These are phyloP conservation scores for Thelephora terrestris DNA, from an alignment of 1,284 basidiomycete genomes.

Conservation along the genomic window DNA sequence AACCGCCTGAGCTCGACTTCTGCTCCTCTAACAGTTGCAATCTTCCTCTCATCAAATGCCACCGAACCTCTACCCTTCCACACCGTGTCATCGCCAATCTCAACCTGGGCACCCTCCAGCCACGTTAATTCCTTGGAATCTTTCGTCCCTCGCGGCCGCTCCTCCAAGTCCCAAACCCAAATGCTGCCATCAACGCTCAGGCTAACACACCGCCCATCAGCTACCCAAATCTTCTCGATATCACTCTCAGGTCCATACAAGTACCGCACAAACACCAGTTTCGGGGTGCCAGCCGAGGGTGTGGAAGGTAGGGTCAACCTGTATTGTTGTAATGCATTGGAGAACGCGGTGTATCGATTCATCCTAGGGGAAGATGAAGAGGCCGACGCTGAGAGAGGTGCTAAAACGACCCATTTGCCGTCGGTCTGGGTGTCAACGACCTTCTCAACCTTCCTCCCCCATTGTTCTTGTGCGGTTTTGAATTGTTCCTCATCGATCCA, in stretches of 20 bases:
- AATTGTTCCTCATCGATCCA: constrained; percentile 62
- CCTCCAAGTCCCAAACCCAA: constrained; percentile 78
- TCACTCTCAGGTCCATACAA: constrained; percentile 58
- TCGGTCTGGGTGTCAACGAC: constrained; percentile 68
- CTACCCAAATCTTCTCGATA: constrained; percentile 55
- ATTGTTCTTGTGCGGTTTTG: constrained; percentile 56
- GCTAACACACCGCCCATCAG: constrained; percentile 73
- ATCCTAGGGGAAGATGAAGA: constrained; percentile 16
- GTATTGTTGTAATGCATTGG: constrained; percentile 58
- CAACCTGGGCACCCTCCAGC: constrained; percentile 6
- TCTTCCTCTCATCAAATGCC: constrained; percentile 65
- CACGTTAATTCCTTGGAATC: constrained; percentile 17
- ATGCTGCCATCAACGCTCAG: constrained; percentile 58
- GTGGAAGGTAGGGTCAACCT: constrained; percentile 49
- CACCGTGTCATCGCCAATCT: constrained; percentile 4
- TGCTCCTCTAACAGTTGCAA: constrained; percentile 45
- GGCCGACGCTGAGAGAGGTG: constrained; percentile 35
- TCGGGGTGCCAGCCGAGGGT: constrained; percentile 39
- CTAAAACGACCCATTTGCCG: constrained; percentile 76
- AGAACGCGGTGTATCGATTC: constrained; percentile 33
- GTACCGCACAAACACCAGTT: constrained; percentile 60
- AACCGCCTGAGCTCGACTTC: constrained; percentile 55
- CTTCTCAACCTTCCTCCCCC: constrained; percentile 57
- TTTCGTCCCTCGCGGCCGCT: constrained; percentile 46
- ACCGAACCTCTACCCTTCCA: constrained; percentile 32